Evolutionary conservation across 2,329 filamentous ascomycete species (phyloP), one percentile per base, ranked within the genome.

Genomic region (Mycosphaerelloides madeirae): DNA sequence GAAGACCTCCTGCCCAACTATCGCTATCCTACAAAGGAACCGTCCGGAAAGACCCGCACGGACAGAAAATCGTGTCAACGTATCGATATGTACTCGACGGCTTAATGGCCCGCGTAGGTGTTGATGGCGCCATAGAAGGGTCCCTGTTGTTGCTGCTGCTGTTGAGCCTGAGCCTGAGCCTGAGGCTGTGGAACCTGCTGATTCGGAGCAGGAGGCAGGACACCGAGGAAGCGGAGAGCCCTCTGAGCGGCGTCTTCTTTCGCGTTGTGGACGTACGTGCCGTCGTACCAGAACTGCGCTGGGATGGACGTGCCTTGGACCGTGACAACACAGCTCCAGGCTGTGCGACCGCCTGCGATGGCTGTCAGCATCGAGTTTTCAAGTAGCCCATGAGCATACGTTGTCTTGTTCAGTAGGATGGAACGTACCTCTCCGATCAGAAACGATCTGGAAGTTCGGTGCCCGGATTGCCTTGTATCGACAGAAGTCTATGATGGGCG

Each of bases 221-320:
- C 57, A 19, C 57, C 60, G 43, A 86, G 66, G 68, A 75, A 77
- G 60, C 74, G 77, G 49, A 85, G 66, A 19, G 88, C 88, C 50
- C 85, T 78, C 68, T 95, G 87, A 53, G 89, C 88, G n/a, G 87
- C 89, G 64, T 95, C 89, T 67, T 95, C 89, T 68, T 81, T 84
- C 46, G 88, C 88, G 61, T 94, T 94, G 73, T 90, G 81, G 66
- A 91, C 76, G 62, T 87, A 88, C 64, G 87, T 81, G 49, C 88
- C 88, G 66, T 94, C 89, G 68, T 95, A 95, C 87, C 87, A 95
- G 69, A 81, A 95, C 51, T 87, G 80, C 36, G 88, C 88, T n/a
- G 76, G 64, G 58, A 87, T 76, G 36, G 70, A 75, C 39, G 76
- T 70, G 42, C 82, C 83, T 56, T 79, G 74, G 46, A 95, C 78